Evolutionary conservation across 2,329 filamentous ascomycete genomes (phyloP), one percentile per base, ranked within the genome.

Genomic region (Fusarium marasasianum): DNA sequence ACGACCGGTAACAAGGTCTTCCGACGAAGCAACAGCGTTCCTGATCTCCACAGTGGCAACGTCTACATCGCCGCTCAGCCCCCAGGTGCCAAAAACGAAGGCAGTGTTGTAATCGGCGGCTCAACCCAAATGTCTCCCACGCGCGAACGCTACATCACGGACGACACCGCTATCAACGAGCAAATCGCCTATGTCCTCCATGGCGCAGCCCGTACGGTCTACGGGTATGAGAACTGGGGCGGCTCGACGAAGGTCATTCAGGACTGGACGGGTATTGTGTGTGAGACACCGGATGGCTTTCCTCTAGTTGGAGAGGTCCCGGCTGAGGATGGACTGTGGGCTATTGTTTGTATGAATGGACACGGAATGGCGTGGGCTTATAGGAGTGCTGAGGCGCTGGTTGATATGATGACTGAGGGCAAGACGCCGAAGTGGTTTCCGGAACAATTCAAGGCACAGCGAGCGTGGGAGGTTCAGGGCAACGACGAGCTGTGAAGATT

Each of bases 341-440:
- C 69, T 37, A 72, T 72, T 3, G 47, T 72, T 3, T 72, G 69
- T n/a, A 72, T 72, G 69, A 72, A 72, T 1, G 69, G 69, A 0
- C 69, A 72, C 3, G 69, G 69, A 8, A 72, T 72, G 69, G 69
- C 69, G 2, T 72, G 69, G 69, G 63, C 68, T 8, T 72, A 72
- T 56, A 63, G 68, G 1, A 72, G 69, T 22, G 69, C 69, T 6
- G 69, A 72, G 56, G 69, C 69, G 7, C 53, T 72, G 10, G 69
- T 72, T 24, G 68, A 67, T 8, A 72, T 72, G 68, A 72, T 72
- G 69, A 72, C 63, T 2, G 71, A 58, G 35, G 68, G 57, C 7
- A 68, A 72, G 47, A 63, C 69, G 1, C 69, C 69, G 0, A 72
- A 72, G 8, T 72, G 69, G 69, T 72, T 72, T 20, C 69, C 69